Conservation (phyloP, 305 asterid species). For the Stenogyne calaminthoides region DNA sequence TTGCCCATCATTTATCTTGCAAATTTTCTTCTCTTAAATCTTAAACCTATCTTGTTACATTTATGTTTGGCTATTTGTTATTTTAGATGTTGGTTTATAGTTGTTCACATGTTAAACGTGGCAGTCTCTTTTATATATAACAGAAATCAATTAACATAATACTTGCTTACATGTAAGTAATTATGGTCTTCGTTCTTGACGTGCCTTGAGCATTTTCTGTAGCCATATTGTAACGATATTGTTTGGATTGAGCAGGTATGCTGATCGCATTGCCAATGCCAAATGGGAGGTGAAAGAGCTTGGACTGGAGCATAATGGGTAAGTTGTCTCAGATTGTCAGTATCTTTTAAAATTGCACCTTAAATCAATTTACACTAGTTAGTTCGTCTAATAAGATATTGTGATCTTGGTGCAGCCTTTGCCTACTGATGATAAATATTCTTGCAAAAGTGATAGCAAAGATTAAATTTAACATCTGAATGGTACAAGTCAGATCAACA, state of each 20-base stretch:
- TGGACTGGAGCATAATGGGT: constrained; percentile 99
- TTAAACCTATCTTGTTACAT: not conserved
- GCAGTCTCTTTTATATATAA: not conserved
- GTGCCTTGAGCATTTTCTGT: constrained; percentile 11
- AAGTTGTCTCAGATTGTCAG: constrained; percentile 30
- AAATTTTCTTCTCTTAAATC: constrained; percentile 17
- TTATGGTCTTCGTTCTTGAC: constrained; percentile 19
- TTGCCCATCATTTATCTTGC: not conserved
- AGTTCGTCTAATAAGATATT: constrained; percentile 7
- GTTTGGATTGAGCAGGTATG: constrained; percentile 74
- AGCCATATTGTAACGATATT: constrained; percentile 34
- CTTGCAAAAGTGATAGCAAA: constrained; percentile 1
- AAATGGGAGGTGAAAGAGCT: constrained; percentile 99
- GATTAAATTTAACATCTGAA: not conserved
- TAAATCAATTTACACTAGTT: not conserved
- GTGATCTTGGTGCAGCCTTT: constrained; percentile 15
- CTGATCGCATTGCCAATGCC: constrained; percentile 86
- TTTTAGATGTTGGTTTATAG: not conserved
- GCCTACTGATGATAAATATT: not conserved
- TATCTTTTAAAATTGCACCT: constrained; percentile 11
- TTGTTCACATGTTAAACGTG: not conserved
- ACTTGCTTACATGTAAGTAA: constrained; percentile 2
- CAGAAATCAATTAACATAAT: not conserved
- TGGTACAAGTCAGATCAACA: not conserved
- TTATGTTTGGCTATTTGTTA: not conserved